These are phyloP conservation scores for Taphrina populina DNA, from an alignment of 1,139 yeast genomes.

Conservation along the genomic window DNA sequence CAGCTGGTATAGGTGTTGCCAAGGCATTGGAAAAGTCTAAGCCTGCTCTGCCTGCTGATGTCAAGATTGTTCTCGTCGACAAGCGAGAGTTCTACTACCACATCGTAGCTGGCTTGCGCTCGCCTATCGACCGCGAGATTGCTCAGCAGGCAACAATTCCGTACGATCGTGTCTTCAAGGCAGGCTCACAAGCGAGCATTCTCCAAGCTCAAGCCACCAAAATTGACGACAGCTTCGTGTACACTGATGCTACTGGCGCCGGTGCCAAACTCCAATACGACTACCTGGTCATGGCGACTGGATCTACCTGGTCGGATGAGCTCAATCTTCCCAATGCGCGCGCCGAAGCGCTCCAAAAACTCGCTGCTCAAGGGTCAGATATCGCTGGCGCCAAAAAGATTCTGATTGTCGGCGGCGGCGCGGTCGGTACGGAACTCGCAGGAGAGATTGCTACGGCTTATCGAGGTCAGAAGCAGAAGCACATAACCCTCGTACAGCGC, in stretches of 20 bases:
- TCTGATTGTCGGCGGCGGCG: conserved; percentile 30
- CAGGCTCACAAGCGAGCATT: conserved; percentile 1
- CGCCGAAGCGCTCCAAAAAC: conserved; percentile 14
- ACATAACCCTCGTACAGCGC: conserved; percentile 23
- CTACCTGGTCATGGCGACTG: conserved; percentile 26
- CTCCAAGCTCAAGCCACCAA: conserved; percentile 9
- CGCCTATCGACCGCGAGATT: conserved; percentile 3
- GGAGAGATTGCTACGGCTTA: conserved; percentile 18
- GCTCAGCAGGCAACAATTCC: conserved; percentile 27
- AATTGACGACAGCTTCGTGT: conserved; percentile 7
- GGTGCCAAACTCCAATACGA: conserved; percentile 9
- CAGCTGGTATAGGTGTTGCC: conserved; percentile 25
- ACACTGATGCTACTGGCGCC: neutral
- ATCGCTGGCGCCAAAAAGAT: conserved; percentile 18
- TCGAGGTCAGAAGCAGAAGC: conserved; percentile 3
- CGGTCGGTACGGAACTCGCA: conserved; percentile 32
- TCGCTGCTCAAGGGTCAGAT: conserved; percentile 1
- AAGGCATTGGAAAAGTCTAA: conserved; percentile 14
- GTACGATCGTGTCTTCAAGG: conserved; percentile 10
- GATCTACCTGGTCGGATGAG: conserved; percentile 17
- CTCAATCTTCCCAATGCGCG: conserved; percentile 23
- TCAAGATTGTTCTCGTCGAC: conserved; percentile 20
- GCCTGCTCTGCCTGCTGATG: conserved; percentile 17
- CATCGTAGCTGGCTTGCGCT: conserved; percentile 20
- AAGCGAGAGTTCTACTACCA: conserved; percentile 26